Percentiles rank a stretch among this genome's conserved stretches.
Evolutionary conservation across 257 asterid species (phyloP).

Genomic region (Mentha longifolia): DNA sequence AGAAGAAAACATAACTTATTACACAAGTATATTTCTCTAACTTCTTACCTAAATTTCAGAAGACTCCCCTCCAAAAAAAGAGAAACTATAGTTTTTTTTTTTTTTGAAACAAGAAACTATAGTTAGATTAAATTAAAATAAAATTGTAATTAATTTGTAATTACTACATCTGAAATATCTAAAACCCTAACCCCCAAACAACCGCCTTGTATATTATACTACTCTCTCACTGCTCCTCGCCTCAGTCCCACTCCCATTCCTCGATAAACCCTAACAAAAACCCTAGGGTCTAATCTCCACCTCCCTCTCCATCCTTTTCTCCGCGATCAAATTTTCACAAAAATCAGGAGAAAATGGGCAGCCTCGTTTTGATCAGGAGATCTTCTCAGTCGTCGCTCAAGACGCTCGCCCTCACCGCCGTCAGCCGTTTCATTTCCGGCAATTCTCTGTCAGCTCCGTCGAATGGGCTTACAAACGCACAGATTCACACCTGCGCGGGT

Average conservation of each 20-base stretch:
- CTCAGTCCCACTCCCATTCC: background rate
- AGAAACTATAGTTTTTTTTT: background rate
- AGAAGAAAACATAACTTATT: background rate
- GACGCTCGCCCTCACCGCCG: constrained; percentile 49
- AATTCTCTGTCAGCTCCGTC: constrained; percentile 33
- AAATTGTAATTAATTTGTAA: background rate
- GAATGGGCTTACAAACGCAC: constrained; percentile 18
- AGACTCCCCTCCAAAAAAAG: background rate
- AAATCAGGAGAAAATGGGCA: constrained; percentile 44
- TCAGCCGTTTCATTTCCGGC: constrained; percentile 45
- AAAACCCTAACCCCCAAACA: constrained; percentile 10
- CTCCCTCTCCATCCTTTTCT: background rate
- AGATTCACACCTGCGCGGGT: constrained; percentile 33
- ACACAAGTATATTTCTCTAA: background rate
- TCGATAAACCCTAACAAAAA: constrained; percentile 57
- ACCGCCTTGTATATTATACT: constrained; percentile 28
- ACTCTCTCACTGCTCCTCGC: constrained; percentile 6
- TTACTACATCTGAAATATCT: constrained; percentile 18
- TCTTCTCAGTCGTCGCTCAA: constrained; percentile 50
- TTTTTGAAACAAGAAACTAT: no score
- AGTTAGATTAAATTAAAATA: background rate
- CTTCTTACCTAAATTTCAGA: background rate
- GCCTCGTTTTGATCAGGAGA: constrained; percentile 53
- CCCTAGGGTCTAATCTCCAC: constrained; percentile 44
- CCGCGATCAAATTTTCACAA: background rate